phyloP scores from a whole-genome alignment of 306 rosid species.

The Luffa acutangula region DNA sequence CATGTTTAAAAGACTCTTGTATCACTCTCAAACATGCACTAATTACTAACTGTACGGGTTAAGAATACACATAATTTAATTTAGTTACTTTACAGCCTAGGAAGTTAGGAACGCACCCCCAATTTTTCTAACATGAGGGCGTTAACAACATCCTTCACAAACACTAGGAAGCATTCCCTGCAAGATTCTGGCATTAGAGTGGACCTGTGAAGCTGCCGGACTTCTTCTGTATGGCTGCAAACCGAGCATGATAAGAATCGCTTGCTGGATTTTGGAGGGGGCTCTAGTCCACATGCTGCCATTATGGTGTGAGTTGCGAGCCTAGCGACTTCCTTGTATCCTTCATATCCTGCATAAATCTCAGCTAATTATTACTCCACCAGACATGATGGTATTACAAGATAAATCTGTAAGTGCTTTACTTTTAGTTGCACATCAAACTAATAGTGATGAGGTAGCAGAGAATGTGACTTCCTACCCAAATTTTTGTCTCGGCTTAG shows the following conservation, averaged over 20 bases:
- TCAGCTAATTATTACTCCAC: not conserved
- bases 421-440: not conserved
- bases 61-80: not conserved
- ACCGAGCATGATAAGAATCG: slow-evolving; percentile 17
- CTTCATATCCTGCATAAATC: slow-evolving; percentile 29
- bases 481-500: slow-evolving; percentile 35
- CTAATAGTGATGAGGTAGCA: not conserved
- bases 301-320: slow-evolving; percentile 54
- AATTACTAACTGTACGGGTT: too few species aligned
- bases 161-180: slow-evolving; percentile 43
- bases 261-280: slow-evolving; percentile 18
- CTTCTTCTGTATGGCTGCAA: slow-evolving; percentile 34
- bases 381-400: not conserved
- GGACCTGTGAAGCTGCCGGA: slow-evolving; percentile 21
- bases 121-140: slow-evolving; percentile 23
- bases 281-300: slow-evolving; percentile 51
- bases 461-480: slow-evolving; percentile 25
- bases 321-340: slow-evolving; percentile 57
- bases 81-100: not conserved
- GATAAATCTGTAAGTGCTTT: not conserved
- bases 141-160: slow-evolving; percentile 40
- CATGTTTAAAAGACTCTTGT: too few species aligned
- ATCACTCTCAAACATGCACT: too few species aligned
- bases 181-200: slow-evolving; percentile 45
- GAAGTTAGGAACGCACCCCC: not conserved